Conservation (phyloP, 1,139 yeast genomes). For the Sugiyamaella paludigena region DNA sequence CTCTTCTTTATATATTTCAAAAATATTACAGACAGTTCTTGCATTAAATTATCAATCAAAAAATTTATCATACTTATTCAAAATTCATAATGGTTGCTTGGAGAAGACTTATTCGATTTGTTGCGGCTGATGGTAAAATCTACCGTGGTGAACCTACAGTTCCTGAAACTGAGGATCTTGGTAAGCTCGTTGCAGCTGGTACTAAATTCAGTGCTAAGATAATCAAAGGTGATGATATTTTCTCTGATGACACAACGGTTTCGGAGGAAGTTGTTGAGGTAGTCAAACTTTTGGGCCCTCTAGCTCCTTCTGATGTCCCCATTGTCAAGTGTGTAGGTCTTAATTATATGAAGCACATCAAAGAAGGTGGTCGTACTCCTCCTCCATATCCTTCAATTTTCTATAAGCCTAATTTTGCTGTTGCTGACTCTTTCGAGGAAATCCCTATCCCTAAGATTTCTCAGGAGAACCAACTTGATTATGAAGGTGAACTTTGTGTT, state of each 20-base stretch:
- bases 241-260: slow-evolving; percentile 7
- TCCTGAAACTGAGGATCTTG: slow-evolving; percentile 8
- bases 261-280: slow-evolving; percentile 7
- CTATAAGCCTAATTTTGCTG: slow-evolving; percentile 3
- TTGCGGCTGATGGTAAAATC: slow-evolving; percentile 10
- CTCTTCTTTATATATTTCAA: no score
- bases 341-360: slow-evolving; percentile 20
- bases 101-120: slow-evolving; percentile 13
- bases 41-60: no score
- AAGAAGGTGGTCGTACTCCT: slow-evolving; percentile 8
- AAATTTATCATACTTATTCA: no score
- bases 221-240: slow-evolving; percentile 10
- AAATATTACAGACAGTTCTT: no score
- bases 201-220: slow-evolving; percentile 4
- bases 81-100: slow-evolving; percentile 15
- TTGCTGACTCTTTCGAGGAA: slow-evolving; percentile 1
- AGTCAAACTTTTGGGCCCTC: slow-evolving; percentile 2
- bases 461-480: slow-evolving; percentile 7
- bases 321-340: slow-evolving; percentile 18
- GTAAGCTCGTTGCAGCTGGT: slow-evolving; percentile 28
- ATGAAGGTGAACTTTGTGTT: slow-evolving; percentile 27
- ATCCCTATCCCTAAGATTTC: slow-evolving; percentile 16
- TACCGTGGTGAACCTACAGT: slow-evolving; percentile 15
- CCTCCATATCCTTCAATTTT: slow-evolving; percentile 8
- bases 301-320: slow-evolving; percentile 3